Percentiles rank a stretch among this genome's conserved stretches.
Evolutionary conservation across 495 filamentous ascomycete genomes (phyloP).

Genomic region (Penicillium pancosmium): DNA sequence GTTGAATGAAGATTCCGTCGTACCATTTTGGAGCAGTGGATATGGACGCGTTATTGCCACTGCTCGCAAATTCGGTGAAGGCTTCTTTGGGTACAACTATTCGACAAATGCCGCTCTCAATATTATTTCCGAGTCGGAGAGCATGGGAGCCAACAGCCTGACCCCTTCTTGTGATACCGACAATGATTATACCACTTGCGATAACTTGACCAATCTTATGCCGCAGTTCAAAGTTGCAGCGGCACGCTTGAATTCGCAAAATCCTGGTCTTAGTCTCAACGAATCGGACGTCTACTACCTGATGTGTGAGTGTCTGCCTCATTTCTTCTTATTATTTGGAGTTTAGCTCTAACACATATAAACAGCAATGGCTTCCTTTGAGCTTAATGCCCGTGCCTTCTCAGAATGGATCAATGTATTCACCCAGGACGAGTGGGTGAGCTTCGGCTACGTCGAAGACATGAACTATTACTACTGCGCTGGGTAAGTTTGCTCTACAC

Average conservation of each 20-base stretch:
- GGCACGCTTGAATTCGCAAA: slow-evolving; percentile 29
- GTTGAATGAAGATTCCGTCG: slow-evolving; percentile 29
- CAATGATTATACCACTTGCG: slow-evolving; percentile 9
- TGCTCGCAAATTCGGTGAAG: slow-evolving; percentile 53
- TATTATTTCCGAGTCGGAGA: slow-evolving; percentile 49
- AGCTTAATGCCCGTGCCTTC: slow-evolving; percentile 49
- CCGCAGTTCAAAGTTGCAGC: slow-evolving; percentile 26
- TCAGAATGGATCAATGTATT: slow-evolving; percentile 57
- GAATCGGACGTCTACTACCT: slow-evolving; percentile 23
- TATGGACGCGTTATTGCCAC: slow-evolving; percentile 56
- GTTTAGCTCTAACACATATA: not conserved
- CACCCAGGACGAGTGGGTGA: slow-evolving; percentile 52
- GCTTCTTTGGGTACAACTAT: slow-evolving; percentile 56
- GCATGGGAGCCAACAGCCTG: slow-evolving; percentile 52
- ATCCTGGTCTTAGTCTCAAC: slow-evolving; percentile 23
- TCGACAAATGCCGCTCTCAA: slow-evolving; percentile 38
- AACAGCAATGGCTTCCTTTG: slow-evolving; percentile 52
- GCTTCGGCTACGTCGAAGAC: slow-evolving; percentile 56
- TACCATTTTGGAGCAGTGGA: slow-evolving; percentile 50
- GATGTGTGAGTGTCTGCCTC: slow-evolving; percentile 21
- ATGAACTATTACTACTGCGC: slow-evolving; percentile 57
- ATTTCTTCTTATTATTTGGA: not conserved
- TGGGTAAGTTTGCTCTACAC: slow-evolving; percentile 27
- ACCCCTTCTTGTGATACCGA: slow-evolving; percentile 41
- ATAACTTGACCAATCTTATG: slow-evolving; percentile 9